phyloP scores from a whole-genome alignment of 345 rosid species.

The Triadica sebifera region DNA sequence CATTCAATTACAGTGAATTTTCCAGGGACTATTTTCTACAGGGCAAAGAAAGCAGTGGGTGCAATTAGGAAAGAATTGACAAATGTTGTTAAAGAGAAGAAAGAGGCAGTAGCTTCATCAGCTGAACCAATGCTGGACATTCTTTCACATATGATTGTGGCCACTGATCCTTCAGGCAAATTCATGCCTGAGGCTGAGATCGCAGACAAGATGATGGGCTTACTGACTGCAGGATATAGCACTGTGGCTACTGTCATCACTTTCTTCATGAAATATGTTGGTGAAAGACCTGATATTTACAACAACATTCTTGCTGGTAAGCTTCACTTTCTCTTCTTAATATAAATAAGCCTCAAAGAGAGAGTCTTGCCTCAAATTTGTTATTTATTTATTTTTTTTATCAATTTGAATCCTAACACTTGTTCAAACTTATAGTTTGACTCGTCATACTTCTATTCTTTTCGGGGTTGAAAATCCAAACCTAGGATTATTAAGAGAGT shows the following conservation, averaged over 20 bases:
- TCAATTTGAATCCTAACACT: no score
- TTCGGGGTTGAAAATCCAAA: no score
- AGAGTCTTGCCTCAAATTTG: no score
- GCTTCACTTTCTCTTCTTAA: background rate
- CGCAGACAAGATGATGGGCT: slow-evolving; percentile 51
- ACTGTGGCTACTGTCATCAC: slow-evolving; percentile 55
- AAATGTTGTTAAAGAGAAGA: slow-evolving; percentile 38
- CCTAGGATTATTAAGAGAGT: no score
- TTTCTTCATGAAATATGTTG: slow-evolving; percentile 58
- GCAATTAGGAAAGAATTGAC: slow-evolving; percentile 37
- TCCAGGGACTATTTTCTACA: slow-evolving; percentile 43
- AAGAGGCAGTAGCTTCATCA: slow-evolving; percentile 30
- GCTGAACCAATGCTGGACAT: slow-evolving; percentile 30
- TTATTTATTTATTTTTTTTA: no score
- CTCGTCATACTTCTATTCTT: no score
- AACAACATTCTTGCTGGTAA: slow-evolving; percentile 39
- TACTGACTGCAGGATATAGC: slow-evolving; percentile 55
- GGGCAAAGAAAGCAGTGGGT: slow-evolving; percentile 36
- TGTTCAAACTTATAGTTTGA: no score
- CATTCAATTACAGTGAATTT: slow-evolving; percentile 42
- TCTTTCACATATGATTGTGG: slow-evolving; percentile 39
- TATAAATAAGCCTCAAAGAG: no score
- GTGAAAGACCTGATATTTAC: slow-evolving; percentile 48
- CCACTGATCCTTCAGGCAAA: slow-evolving; percentile 38
- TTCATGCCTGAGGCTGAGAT: slow-evolving; percentile 51